Conservation (phyloP, 1,284 basidiomycete species). For the Cryptococcus sp. region DNA sequence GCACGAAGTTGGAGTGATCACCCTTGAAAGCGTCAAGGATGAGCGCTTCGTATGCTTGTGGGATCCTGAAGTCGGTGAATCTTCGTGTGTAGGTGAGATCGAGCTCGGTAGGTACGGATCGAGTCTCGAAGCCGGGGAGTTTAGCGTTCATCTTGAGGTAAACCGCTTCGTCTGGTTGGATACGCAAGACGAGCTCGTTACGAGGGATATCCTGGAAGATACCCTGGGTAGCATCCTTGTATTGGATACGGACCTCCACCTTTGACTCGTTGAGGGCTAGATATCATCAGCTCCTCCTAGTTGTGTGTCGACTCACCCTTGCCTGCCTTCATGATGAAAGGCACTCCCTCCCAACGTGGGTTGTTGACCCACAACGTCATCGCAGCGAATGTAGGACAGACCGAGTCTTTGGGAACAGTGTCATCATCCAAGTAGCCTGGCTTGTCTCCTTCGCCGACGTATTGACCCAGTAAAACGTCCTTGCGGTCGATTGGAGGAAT, state of each 20-base stretch:
- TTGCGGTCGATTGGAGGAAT: conserved; percentile 76
- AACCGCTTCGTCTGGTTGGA: conserved; percentile 90
- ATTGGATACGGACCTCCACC: conserved; percentile 94
- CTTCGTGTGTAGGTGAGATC: conserved; percentile 94
- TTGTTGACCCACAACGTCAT: conserved; percentile 87
- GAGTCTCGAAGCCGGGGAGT: conserved; percentile 82
- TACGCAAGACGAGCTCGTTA: conserved; percentile 92
- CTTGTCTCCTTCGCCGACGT: conserved; percentile 81
- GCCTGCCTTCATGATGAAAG: conserved; percentile 94
- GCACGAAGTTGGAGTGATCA: conserved; percentile 70
- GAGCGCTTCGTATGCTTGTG: conserved; percentile 90
- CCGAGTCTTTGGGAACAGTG: conserved; percentile 86
- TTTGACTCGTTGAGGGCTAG: conserved; percentile 92
- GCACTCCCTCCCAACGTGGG: conserved; percentile 94
- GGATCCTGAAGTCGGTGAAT: conserved; percentile 83
- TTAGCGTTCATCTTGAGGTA: conserved; percentile 95
- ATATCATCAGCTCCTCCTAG: neutral
- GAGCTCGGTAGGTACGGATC: conserved; percentile 91
- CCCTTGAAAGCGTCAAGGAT: conserved; percentile 82
- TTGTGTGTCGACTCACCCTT: conserved; percentile 66
- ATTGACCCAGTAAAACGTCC: conserved; percentile 89
- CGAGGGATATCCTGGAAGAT: conserved; percentile 94
- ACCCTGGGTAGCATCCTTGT: conserved; percentile 91
- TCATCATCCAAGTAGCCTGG: conserved; percentile 96
- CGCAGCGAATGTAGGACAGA: conserved; percentile 90